A percentile compares a stretch with the other conserved stretches of the same genome.
phyloP scores from a whole-genome alignment of 306 rosid genomes.

The Medicago ruthenica region DNA sequence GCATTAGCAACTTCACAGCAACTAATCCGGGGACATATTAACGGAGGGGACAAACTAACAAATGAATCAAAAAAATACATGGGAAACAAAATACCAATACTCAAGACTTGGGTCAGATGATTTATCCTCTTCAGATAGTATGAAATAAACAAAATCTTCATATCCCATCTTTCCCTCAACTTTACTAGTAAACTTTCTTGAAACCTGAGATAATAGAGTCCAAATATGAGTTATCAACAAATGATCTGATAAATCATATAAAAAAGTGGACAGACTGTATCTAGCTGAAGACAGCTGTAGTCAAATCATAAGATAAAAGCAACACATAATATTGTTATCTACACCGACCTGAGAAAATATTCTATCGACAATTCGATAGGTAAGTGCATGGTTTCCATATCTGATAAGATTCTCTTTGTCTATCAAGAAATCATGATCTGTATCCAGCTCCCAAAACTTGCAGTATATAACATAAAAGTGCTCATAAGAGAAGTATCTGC shows the following conservation, averaged over 20 bases:
- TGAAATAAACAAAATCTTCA: conserved; percentile 98
- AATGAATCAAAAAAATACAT: conserved; percentile 32
- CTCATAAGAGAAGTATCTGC: conserved; percentile 96
- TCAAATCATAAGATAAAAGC: conserved; percentile 42
- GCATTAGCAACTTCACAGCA: conserved; percentile 5
- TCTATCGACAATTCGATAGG: conserved; percentile 98
- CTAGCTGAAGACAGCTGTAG: conserved; percentile 31
- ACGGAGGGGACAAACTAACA: neutral
- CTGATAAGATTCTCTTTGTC: conserved; percentile 97
- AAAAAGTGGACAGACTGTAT: conserved; percentile 10
- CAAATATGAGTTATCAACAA: conserved; percentile 42
- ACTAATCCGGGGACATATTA: conserved; percentile 32
- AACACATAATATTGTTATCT: conserved; percentile 20
- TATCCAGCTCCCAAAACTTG: conserved; percentile 99
- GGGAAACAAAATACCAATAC: conserved; percentile 74
- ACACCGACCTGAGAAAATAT: conserved; percentile 96
- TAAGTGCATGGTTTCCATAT: conserved; percentile 99
- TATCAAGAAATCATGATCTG: conserved; percentile 96
- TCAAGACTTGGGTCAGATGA: conserved; percentile 97
- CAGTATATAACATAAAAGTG: conserved; percentile 98
- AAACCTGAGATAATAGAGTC: conserved; percentile 61
- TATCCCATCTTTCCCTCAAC: conserved; percentile 99
- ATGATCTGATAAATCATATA: conserved; percentile 32
- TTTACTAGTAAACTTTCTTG: conserved; percentile 93
- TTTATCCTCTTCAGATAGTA: conserved; percentile 97